These are phyloP conservation scores for Ophiostoma montium DNA, from an alignment of 2,329 filamentous ascomycete genomes.

Conservation along the genomic window DNA sequence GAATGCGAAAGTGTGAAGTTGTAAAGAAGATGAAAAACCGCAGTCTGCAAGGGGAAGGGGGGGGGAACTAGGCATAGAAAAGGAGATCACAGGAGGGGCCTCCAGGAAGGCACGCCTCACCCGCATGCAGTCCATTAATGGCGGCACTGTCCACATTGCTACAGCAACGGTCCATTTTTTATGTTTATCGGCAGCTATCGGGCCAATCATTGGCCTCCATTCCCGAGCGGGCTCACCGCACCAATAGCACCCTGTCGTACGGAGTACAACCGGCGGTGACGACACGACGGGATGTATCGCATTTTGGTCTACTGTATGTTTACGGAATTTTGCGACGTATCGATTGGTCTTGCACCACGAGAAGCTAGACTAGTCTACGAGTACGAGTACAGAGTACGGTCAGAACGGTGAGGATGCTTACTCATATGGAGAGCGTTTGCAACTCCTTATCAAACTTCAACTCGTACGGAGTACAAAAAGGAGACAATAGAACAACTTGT, in stretches of 20 bases:
- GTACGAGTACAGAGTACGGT: too few relatives aligned
- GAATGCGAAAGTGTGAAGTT: neutral
- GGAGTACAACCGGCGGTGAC: neutral
- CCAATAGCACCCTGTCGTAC: neutral
- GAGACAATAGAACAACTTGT: too few relatives aligned
- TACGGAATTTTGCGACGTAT: too few relatives aligned
- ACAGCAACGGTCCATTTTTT: conserved; percentile 9
- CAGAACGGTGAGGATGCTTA: too few relatives aligned
- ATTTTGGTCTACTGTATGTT: too few relatives aligned
- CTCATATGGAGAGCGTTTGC: too few relatives aligned
- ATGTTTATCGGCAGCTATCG: neutral
- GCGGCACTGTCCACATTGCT: conserved; percentile 6
- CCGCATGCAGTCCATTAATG: neutral
- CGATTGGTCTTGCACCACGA: too few relatives aligned
- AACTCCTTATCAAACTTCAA: too few relatives aligned
- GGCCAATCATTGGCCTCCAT: neutral
- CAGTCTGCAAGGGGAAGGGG: neutral
- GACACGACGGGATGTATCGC: neutral
- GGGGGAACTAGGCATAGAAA: neutral
- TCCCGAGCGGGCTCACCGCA: neutral
- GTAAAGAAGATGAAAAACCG: neutral
- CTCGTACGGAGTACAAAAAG: too few relatives aligned
- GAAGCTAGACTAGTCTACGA: too few relatives aligned
- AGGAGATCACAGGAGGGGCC: neutral
- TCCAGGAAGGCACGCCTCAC: neutral